phyloP scores from a whole-genome alignment of 2,329 filamentous ascomycete species.

The Fusarium begoniae region DNA sequence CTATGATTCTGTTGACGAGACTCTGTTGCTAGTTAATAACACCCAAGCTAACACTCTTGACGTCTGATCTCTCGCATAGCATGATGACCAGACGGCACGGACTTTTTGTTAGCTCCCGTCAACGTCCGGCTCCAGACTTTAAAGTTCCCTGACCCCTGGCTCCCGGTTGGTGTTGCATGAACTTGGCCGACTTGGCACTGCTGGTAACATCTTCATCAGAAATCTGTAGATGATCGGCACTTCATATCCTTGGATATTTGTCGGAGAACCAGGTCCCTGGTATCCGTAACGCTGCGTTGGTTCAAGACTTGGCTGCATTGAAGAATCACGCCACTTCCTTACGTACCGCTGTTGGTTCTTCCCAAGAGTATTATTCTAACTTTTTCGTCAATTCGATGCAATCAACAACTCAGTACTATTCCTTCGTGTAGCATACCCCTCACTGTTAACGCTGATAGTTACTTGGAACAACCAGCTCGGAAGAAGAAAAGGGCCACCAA shows the following conservation, averaged over 20 bases:
- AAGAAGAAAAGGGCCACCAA: not conserved
- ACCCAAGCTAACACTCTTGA: not conserved
- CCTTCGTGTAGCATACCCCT: no score
- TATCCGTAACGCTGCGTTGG: not conserved
- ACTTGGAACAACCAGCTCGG: no score
- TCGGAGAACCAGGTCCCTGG: not conserved
- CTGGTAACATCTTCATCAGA: not conserved
- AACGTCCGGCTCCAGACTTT: not conserved
- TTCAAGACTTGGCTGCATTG: not conserved
- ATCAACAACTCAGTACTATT: fast-evolving
- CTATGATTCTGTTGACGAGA: not conserved
- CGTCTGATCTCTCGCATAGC: not conserved
- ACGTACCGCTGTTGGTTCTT: no score
- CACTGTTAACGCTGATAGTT: no score
- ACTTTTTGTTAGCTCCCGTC: not conserved
- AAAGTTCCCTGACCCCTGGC: not conserved
- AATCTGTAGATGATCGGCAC: not conserved
- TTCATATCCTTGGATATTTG: not conserved
- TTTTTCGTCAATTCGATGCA: not conserved
- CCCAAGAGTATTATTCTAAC: no score
- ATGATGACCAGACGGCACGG: not conserved
- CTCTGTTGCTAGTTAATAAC: no score
- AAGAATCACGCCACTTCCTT: not conserved
- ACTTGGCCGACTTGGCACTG: not conserved
- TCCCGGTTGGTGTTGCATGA: not conserved